Conservation (phyloP, 306 rosid genomes). For the Prunus dulcis region DNA sequence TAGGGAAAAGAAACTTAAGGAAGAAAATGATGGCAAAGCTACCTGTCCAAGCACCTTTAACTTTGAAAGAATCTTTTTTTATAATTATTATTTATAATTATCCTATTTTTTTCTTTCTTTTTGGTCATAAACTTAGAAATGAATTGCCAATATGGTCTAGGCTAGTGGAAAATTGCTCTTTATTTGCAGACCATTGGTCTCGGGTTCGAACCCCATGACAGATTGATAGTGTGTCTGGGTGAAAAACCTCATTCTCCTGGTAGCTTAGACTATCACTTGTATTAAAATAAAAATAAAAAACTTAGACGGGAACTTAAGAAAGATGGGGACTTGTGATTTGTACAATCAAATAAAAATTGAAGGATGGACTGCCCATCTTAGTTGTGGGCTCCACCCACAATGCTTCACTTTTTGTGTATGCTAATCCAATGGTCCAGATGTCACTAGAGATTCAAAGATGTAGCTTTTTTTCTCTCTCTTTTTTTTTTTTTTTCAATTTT, state of each 20-base stretch:
- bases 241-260: too few relatives aligned
- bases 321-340: slow-evolving; percentile 3
- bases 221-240: too few relatives aligned
- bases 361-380: slow-evolving; percentile 15
- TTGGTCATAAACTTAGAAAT: not conserved
- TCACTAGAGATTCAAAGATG: not conserved
- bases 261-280: too few relatives aligned
- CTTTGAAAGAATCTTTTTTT: not conserved
- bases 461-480: not conserved
- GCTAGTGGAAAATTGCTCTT: too few relatives aligned
- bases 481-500: too few relatives aligned
- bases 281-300: not conserved
- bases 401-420: not conserved
- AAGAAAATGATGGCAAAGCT: slow-evolving; percentile 11
- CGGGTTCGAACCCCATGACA: too few relatives aligned
- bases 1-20: not conserved
- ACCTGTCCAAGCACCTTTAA: slow-evolving; percentile 17
- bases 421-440: slow-evolving; percentile 26
- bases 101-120: not conserved
- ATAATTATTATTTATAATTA: too few relatives aligned
- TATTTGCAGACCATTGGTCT: too few relatives aligned
- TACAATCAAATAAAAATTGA: not conserved
- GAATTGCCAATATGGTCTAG: too few relatives aligned
- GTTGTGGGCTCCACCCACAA: slow-evolving; percentile 25
- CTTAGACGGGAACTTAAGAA: not conserved